Conservation (phyloP, 345 rosid species). For the Hypericum androsaemum region DNA sequence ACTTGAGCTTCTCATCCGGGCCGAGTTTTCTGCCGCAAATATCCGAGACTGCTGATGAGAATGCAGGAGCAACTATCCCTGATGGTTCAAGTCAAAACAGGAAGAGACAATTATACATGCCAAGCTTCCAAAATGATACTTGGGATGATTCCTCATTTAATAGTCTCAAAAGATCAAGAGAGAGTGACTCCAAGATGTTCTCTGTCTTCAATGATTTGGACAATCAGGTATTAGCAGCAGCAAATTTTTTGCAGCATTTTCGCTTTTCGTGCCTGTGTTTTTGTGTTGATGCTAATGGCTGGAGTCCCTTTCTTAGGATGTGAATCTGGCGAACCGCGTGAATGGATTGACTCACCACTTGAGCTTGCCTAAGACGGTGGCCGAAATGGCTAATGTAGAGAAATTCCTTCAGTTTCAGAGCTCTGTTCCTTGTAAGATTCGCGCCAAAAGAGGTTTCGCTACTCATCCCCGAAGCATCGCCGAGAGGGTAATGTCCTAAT, state of each 20-base stretch:
- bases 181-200: slow-evolving; percentile 15
- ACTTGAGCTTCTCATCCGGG: slow-evolving; percentile 23
- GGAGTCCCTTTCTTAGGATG: slow-evolving; percentile 27
- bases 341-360: slow-evolving; percentile 49
- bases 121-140: slow-evolving; percentile 20
- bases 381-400: slow-evolving; percentile 33
- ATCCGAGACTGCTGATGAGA: slow-evolving; percentile 30
- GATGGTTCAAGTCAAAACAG: slow-evolving; percentile 12
- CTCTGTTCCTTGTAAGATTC: slow-evolving; percentile 65
- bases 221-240: slow-evolving; percentile 24
- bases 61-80: slow-evolving; percentile 9
- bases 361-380: slow-evolving; percentile 55
- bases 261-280: background rate
- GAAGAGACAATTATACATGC: slow-evolving; percentile 22
- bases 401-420: slow-evolving; percentile 50
- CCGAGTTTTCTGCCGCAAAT: slow-evolving; percentile 32
- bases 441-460: slow-evolving; percentile 84
- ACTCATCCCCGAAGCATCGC: slow-evolving; percentile 98
- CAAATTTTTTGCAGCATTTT: background rate
- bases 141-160: slow-evolving; percentile 29
- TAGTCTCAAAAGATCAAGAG: slow-evolving; percentile 25
- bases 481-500: slow-evolving; percentile 50
- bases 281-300: slow-evolving; percentile 6
- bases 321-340: slow-evolving; percentile 27
- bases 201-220: slow-evolving; percentile 19